phyloP scores from a whole-genome alignment of 164 flowering plant species.

The Malania oleifera region DNA sequence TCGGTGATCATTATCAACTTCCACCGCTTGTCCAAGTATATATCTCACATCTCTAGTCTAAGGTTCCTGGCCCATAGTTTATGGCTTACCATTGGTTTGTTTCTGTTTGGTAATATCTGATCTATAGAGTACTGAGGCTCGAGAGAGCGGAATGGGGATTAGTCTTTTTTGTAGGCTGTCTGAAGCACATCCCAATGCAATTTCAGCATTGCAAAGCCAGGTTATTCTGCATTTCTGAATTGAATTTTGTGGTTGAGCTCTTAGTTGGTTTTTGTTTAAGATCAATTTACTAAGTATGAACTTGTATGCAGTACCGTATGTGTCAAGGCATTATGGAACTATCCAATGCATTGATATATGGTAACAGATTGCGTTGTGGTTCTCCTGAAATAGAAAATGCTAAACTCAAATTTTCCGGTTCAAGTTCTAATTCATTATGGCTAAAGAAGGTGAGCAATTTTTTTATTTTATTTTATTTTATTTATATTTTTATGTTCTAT shows the following conservation, averaged over 20 bases:
- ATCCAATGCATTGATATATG: constrained; percentile 85
- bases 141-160: constrained; percentile 82
- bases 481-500: background rate
- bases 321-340: constrained; percentile 86
- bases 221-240: constrained; percentile 23
- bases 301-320: constrained; percentile 81
- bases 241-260: background rate
- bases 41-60: background rate
- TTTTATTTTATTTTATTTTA: constrained; percentile 1
- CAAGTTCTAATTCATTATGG: constrained; percentile 47
- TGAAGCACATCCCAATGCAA: constrained; percentile 97
- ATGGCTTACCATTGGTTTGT: background rate
- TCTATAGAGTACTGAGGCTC: constrained; percentile 85
- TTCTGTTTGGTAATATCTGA: constrained; percentile 2
- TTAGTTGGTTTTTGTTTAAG: background rate
- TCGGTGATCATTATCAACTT: constrained; percentile 98
- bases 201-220: constrained; percentile 91
- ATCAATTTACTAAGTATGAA: constrained; percentile 5
- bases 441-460: constrained; percentile 46
- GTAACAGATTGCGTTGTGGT: constrained; percentile 89
- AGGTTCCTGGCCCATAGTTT: background rate
- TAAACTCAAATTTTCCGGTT: constrained; percentile 42
- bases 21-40: constrained; percentile 94
- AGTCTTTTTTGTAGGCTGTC: constrained; percentile 97
- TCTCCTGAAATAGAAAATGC: constrained; percentile 71